phyloP scores from a whole-genome alignment of 2,329 filamentous ascomycete species.

The Septoria linicola region DNA sequence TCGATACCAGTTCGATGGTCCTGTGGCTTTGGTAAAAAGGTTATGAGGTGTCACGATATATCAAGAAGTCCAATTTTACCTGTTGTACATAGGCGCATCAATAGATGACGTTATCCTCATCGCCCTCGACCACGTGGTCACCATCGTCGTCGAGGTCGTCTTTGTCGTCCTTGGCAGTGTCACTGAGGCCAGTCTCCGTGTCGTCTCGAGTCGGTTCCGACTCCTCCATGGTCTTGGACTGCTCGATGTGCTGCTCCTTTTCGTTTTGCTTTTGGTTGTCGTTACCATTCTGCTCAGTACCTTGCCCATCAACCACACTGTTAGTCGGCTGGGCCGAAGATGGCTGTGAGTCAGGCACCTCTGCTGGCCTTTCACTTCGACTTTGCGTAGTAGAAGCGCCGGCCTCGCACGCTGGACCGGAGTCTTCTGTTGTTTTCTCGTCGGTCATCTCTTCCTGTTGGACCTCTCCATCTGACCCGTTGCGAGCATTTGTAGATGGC shows the following conservation, averaged over 20 bases:
- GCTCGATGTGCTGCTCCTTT: background rate
- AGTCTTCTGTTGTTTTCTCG: slow-evolving; percentile 2
- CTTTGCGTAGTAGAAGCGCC: background rate
- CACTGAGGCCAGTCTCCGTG: too few relatives aligned
- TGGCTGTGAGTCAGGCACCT: background rate
- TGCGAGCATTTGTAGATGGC: background rate
- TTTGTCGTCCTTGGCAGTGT: slow-evolving; percentile 30
- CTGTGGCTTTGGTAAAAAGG: slow-evolving; percentile 23
- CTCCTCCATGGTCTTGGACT: background rate
- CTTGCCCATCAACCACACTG: background rate
- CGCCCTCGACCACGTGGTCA: slow-evolving; percentile 77
- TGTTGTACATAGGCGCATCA: slow-evolving; percentile 41
- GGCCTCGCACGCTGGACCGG: background rate
- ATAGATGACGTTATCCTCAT: slow-evolving; percentile 91
- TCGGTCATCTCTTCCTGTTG: background rate
- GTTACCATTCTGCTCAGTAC: too few relatives aligned
- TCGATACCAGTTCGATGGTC: slow-evolving; percentile 23
- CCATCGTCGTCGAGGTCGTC: slow-evolving; percentile 60
- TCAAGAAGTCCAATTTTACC: too few relatives aligned
- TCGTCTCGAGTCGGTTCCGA: too few relatives aligned
- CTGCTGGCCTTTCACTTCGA: background rate
- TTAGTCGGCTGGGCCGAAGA: background rate
- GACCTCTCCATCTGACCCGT: background rate
- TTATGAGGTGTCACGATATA: slow-evolving; percentile 1
- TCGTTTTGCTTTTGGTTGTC: too few relatives aligned